phyloP scores from a whole-genome alignment of 2,329 filamentous ascomycete genomes.

The Penicillium sp. region DNA sequence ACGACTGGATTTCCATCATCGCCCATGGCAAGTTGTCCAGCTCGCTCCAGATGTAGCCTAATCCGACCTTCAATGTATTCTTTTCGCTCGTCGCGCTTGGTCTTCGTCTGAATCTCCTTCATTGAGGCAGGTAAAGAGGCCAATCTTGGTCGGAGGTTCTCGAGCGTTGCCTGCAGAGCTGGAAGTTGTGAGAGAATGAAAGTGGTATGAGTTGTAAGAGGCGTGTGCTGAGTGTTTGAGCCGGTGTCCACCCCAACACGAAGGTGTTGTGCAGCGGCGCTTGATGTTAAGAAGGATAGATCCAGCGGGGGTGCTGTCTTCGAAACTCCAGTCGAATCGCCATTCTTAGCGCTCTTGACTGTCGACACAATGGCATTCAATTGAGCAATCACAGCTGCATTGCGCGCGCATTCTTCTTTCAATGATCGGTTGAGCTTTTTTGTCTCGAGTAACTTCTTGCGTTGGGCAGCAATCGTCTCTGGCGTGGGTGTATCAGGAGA shows the following conservation, averaged over 20 bases:
- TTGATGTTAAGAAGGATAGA: constrained; percentile 59
- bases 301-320: constrained; percentile 30
- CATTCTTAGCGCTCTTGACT: constrained; percentile 20
- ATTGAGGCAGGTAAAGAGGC: constrained; percentile 40
- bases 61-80: constrained; percentile 84
- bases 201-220: constrained; percentile 50
- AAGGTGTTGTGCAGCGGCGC: constrained; percentile 47
- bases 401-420: constrained; percentile 67
- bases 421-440: constrained; percentile 71
- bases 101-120: constrained; percentile 42
- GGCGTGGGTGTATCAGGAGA: constrained; percentile 54
- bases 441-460: constrained; percentile 75
- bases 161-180: constrained; percentile 69
- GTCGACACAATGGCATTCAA: constrained; percentile 59
- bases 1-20: constrained; percentile 35
- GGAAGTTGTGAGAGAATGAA: constrained; percentile 85
- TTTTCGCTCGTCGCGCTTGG: constrained; percentile 69
- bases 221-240: constrained; percentile 35
- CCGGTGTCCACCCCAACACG: constrained; percentile 44
- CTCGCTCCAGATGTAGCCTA: constrained; percentile 69
- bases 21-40: constrained; percentile 39
- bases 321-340: constrained; percentile 14
- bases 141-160: constrained; percentile 66
- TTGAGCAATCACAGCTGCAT: constrained; percentile 67
- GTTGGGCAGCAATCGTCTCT: constrained; percentile 69